Percentiles rank a stretch among this genome's conserved stretches.
phyloP scores from a whole-genome alignment of 805 yeast species.

The Schwanniomyces polymorphus region DNA sequence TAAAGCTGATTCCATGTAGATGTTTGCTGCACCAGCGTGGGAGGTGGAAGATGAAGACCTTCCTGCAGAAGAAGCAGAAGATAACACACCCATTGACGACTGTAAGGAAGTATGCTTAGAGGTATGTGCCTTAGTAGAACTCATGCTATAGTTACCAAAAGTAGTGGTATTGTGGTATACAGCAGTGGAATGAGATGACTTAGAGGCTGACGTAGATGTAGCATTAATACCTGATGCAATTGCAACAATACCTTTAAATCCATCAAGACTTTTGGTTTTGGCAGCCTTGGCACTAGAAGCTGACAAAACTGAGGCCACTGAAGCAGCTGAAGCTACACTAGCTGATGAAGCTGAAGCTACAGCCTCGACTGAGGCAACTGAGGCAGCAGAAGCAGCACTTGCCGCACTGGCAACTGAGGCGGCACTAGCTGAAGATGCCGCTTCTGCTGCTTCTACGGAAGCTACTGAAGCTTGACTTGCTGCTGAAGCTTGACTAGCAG shows the following conservation, averaged over 20 bases:
- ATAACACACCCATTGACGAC: neutral
- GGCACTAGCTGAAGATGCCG: conserved; percentile 4
- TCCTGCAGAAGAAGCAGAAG: neutral
- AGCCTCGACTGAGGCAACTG: conserved; percentile 8
- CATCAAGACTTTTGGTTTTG: conserved; percentile 5
- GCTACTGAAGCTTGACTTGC: conserved; percentile 8
- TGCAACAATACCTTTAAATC: conserved; percentile 22
- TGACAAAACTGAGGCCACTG: conserved; percentile 6
- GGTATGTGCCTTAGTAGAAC: conserved; percentile 3
- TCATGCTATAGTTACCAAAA: conserved; percentile 8
- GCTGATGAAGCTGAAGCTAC: neutral
- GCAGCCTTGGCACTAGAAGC: conserved; percentile 9
- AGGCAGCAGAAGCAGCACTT: conserved; percentile 8
- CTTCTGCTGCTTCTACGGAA: conserved; percentile 8
- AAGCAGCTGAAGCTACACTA: neutral
- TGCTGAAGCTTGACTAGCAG: conserved; percentile 5
- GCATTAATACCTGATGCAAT: conserved; percentile 18
- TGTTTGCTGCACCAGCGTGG: conserved; percentile 8
- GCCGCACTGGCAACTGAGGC: conserved; percentile 8
- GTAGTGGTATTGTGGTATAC: conserved; percentile 7
- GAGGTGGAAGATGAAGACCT: conserved; percentile 6
- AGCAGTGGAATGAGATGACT: neutral
- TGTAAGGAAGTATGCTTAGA: neutral
- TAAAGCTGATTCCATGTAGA: conserved; percentile 11
- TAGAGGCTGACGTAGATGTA: conserved; percentile 7